Conservation (phyloP, 2,329 filamentous ascomycete genomes). For the Colletotrichum tanaceti region DNA sequence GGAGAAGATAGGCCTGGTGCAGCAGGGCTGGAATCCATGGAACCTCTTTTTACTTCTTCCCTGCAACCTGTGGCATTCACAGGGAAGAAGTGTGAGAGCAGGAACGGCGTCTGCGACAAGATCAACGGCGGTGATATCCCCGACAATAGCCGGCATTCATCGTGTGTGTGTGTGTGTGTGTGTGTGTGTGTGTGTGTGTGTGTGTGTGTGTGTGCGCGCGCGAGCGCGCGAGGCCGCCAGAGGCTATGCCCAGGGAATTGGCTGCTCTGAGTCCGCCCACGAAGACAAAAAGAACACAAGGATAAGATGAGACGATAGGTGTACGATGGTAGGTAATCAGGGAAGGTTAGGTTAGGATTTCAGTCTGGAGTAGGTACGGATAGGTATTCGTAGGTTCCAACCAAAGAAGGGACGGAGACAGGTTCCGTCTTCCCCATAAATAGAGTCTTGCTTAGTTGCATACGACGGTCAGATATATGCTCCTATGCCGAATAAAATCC, state of each 20-base stretch:
- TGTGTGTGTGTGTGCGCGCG: background rate
- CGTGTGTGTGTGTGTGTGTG: background rate
- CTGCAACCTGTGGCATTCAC: constrained; percentile 13
- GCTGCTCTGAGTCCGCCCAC: background rate
- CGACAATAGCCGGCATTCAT: constrained; percentile 28
- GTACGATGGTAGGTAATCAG: no score
- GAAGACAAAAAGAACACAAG: constrained; percentile 21
- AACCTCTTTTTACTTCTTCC: constrained; percentile 31
- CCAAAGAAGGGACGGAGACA: constrained; percentile 19
- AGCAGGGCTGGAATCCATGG: constrained; percentile 67
- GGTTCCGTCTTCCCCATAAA: background rate
- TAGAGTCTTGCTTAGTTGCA: constrained; percentile 2
- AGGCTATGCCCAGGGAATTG: background rate
- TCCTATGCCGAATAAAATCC: background rate
- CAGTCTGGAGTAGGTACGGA: constrained; percentile 3
- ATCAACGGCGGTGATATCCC: constrained; percentile 22
- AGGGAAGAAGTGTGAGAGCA: background rate
- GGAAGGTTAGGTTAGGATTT: constrained; percentile 2
- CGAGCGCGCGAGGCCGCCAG: background rate
- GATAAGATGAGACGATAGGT: constrained; percentile 28
- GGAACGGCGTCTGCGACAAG: constrained; percentile 5
- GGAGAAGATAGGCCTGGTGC: constrained; percentile 20
- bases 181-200: background rate
- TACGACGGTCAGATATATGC: background rate
- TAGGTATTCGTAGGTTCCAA: background rate